These are phyloP conservation scores for Coemansia reversa DNA, from an alignment of 192 early-diverging fungal genomes.

Conservation along the genomic window DNA sequence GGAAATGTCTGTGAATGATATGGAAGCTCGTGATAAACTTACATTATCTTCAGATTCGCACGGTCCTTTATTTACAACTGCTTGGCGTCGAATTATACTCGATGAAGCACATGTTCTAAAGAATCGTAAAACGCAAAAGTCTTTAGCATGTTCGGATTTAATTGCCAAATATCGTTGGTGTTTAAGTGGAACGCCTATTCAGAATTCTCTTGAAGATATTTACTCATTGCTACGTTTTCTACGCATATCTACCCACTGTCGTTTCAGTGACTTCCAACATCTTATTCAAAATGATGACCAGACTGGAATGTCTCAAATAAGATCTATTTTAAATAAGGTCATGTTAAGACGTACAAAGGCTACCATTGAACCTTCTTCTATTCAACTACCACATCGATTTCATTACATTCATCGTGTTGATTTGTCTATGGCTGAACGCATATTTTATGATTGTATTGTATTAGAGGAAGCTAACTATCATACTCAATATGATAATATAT, in stretches of 20 bases:
- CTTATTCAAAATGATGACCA: slow-evolving; percentile 55
- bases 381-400: slow-evolving; percentile 58
- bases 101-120: slow-evolving; percentile 73
- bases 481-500: background rate
- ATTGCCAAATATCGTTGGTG: slow-evolving; percentile 61
- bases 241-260: slow-evolving; percentile 57
- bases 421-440: slow-evolving; percentile 36
- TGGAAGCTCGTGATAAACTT: slow-evolving; percentile 8
- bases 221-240: slow-evolving; percentile 72
- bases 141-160: slow-evolving; percentile 53
- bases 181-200: slow-evolving; percentile 64
- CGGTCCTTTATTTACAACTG: slow-evolving; percentile 43
- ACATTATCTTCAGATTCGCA: background rate
- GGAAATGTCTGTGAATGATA: background rate
- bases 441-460: slow-evolving; percentile 45
- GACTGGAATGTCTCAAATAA: slow-evolving; percentile 14
- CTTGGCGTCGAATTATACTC: slow-evolving; percentile 56
- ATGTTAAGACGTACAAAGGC: slow-evolving; percentile 74
- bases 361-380: slow-evolving; percentile 62
- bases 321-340: slow-evolving; percentile 57
- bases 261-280: slow-evolving; percentile 53
- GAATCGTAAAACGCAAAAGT: slow-evolving; percentile 52
- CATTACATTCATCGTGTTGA: slow-evolving; percentile 36
- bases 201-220: slow-evolving; percentile 71
- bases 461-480: slow-evolving; percentile 14